Evolutionary conservation across 2,329 filamentous ascomycete genomes (phyloP), one percentile per base, ranked within the genome.

Genomic region (Aspergillus novoparasiticus): DNA sequence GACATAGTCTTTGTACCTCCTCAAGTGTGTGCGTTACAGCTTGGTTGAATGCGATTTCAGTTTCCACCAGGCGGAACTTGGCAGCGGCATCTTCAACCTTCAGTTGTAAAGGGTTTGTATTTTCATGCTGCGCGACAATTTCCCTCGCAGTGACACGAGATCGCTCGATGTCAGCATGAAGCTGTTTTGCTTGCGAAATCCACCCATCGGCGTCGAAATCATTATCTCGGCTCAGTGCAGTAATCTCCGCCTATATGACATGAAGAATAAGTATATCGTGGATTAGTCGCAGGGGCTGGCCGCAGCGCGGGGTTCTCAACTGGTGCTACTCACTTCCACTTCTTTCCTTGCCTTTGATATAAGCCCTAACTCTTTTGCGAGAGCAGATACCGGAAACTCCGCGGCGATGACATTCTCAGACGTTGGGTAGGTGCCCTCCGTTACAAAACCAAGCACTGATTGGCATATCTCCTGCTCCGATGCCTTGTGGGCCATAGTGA

Each of bases 121-220:
- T 86, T 72, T 94, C 90, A 58, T 93, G 89, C 71, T 93, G 87
- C 51, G 89, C 86, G 6, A 94, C 86, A 63, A 98, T 96, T 62
- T 93, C 89, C 72, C 89, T 89, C 26, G 94, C 93, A 41, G 93
- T 89, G 19, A 87, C 85, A 71, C 92, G 90, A 28, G 93, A 94
- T 54, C 87, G 86, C 71, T 92, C 87, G 68, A 97, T 94, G 73
- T 97, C 94, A 65, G 89, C 86, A 76, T 96, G 92, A 9, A 97
- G 86, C 58, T 89, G 87, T 77, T 92, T 92, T 55, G 94, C 93
- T 76, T 95, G 92, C 58, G 84, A 81, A 61, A 96, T 91, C 94
- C 94, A 98, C 58, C 89, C 86, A 73, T 93, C 90, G 57, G 97
- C 90, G 72, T 96, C 90, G 45, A 89, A 86, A 61, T 89, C 90